Evolutionary conservation across 805 yeast genomes (phyloP), one percentile per base, ranked within the genome.

Genomic region (Cyberlindnera xylosilytica): DNA sequence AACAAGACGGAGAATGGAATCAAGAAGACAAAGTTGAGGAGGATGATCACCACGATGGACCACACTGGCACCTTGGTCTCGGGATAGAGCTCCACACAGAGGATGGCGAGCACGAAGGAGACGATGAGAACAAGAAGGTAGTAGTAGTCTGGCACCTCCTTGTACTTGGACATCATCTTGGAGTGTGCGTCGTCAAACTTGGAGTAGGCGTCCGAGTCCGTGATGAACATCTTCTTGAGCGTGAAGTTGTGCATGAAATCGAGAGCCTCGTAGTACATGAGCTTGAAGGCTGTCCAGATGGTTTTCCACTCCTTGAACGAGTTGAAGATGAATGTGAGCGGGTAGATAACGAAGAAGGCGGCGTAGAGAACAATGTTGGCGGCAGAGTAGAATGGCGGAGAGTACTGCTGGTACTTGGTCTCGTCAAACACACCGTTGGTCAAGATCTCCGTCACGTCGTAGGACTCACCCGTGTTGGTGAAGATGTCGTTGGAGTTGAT

Each of bases 321-420:
- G 31, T 74, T 71, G 54, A 72, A 74, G 1, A 73, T 51, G 22
- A 79, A 69, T 5, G 74, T 68, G 50, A 78, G 73, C 4, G 84
- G 81, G 50, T 76, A 76, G 10, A 51, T 37, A 4, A 39, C 26
- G 38, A 68, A 66, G 53, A 66, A 72, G 0, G 79, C 73, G 16
- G 85, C 84, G 53, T 79, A 80, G 18, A 70, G 58, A 9, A 81
- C 76, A 45, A 80, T 61, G 55, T 76, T 76, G 2, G 80, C 86
- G 6, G 87, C 86, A 22, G 78, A 57, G 54, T 78, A 79, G 60
- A 72, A 81, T 8, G 88, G 87, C 8, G 85, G 83, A 1, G 86
- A 82, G 48, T 78, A 74, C 16, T 60, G 46, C 43, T 66, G 63
- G 55, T 79, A 80, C 50, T 72, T 73, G 2, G 50, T 57, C 18